Evolutionary conservation across 2,329 filamentous ascomycete species (phyloP).

Genomic region (Bipolaris cookei): DNA sequence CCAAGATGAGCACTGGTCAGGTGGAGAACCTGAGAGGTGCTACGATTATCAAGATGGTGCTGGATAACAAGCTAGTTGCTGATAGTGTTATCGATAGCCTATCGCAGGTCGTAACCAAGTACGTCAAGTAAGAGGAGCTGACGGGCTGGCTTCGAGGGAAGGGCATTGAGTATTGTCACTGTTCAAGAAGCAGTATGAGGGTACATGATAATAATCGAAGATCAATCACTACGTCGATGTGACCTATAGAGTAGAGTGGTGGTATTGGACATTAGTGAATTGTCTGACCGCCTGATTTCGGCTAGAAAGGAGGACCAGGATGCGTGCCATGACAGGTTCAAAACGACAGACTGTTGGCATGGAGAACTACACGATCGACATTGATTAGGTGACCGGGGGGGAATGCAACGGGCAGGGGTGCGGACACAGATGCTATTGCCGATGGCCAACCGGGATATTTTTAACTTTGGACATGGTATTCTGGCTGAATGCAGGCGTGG

Average conservation of each 20-base stretch:
- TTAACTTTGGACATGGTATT: neutral
- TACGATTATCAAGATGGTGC: too few species aligned
- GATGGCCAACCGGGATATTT: slow-evolving; percentile 14
- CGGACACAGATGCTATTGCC: slow-evolving; percentile 5
- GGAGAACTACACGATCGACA: slow-evolving; percentile 19
- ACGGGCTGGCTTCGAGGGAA: too few species aligned
- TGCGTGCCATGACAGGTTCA: slow-evolving; percentile 19
- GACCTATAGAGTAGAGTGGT: slow-evolving; percentile 4
- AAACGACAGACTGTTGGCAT: slow-evolving; percentile 18
- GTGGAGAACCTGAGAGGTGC: too few species aligned
- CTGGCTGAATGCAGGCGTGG: slow-evolving; percentile 18
- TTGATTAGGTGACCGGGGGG: slow-evolving; percentile 10
- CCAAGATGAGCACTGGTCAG: too few species aligned
- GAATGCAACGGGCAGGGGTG: slow-evolving; percentile 14
- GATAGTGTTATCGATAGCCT: too few species aligned
- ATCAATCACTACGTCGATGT: slow-evolving; percentile 13
- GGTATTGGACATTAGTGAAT: slow-evolving; percentile 1
- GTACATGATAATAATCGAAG: neutral
- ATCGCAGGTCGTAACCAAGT: too few species aligned
- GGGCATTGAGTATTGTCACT: too few species aligned
- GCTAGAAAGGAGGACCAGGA: slow-evolving; percentile 9
- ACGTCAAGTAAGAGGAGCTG: too few species aligned
- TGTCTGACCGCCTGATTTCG: slow-evolving; percentile 26
- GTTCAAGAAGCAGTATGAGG: too few species aligned
- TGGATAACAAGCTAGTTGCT: too few species aligned